Evolutionary conservation across 169 alveolate species (phyloP), one percentile per base, ranked within the genome.

Genomic region (Plasmodium blacklocki): DNA sequence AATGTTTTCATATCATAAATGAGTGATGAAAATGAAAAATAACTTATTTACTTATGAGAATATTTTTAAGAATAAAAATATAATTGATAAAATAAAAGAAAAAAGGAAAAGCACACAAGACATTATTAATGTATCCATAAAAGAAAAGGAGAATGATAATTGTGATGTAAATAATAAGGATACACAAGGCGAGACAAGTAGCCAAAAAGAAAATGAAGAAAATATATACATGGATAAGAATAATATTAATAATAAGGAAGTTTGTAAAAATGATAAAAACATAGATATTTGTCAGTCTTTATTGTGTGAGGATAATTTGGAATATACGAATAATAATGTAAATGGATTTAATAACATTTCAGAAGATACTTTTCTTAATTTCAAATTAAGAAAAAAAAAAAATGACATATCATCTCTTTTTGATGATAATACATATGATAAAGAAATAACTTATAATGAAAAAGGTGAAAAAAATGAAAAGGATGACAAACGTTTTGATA

Each of bases 31-130:
- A 15, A 85, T 70, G 85, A 60, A 58, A 8, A 73, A 58, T 4
- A 49, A 71, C 23, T 26, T 85, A 21, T 85, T 85, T 52, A 56
- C 59, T 2, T 85, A 85, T 85, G 91, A 85, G 45, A 85, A 85
- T 47, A 85, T 85, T 45, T 85, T 85, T 26, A 85, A 60, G 47
- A 85, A 58, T 18, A 58, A 70, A 47, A 54, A 59, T 43, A 50
- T 59, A 12, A 60, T 66, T 8, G 67, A 75, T 32, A 67, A 75
- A 54, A 45, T 75, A 12, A 75, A 66, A 67, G 59, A 78, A 45
- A 59, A 66, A n/a, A 49, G 49, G 43, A 49, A 45, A 78, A 50
- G n/a, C 11, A 50, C 21, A 50, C 39, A 8, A 9, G 32, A 14
- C 47, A 5, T 39, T 7, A 39, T 5, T 39, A 5, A 39, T 39